phyloP scores from a whole-genome alignment of 2,329 filamentous ascomycete species.

The Tolypocladium tropicale region DNA sequence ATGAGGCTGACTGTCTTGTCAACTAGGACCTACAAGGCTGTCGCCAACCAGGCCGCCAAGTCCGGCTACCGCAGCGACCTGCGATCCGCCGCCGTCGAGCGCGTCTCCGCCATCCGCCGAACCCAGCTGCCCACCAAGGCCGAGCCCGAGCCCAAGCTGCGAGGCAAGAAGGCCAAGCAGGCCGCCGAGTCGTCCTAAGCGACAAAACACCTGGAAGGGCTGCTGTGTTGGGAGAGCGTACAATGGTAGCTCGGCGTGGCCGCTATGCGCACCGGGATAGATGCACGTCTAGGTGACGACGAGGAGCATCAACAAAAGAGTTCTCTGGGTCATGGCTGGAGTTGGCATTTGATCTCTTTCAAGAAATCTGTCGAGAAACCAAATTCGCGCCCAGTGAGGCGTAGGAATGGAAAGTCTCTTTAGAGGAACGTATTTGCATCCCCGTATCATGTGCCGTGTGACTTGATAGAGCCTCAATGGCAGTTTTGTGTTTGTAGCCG shows the following conservation, averaged over 20 bases:
- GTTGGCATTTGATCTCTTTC: conserved; percentile 8
- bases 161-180: conserved; percentile 72
- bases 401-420: background rate
- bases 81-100: conserved; percentile 68
- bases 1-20: conserved; percentile 10
- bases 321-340: conserved; percentile 9
- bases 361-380: conserved; percentile 1
- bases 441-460: background rate
- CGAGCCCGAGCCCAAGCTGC: conserved; percentile 59
- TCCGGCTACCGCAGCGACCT: conserved; percentile 75
- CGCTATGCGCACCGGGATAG: background rate
- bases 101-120: conserved; percentile 74
- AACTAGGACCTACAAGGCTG: conserved; percentile 72
- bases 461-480: background rate
- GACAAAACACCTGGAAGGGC: background rate
- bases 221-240: background rate
- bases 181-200: conserved; percentile 36
- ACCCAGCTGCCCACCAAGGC: conserved; percentile 74
- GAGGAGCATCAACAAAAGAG: conserved; percentile 2
- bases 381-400: background rate
- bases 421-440: background rate
- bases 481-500: too few species aligned
- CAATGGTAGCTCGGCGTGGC: background rate
- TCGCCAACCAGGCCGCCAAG: conserved; percentile 77
- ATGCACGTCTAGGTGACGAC: background rate